Evolutionary conservation across 306 rosid genomes (phyloP).

Genomic region (Senna tora): DNA sequence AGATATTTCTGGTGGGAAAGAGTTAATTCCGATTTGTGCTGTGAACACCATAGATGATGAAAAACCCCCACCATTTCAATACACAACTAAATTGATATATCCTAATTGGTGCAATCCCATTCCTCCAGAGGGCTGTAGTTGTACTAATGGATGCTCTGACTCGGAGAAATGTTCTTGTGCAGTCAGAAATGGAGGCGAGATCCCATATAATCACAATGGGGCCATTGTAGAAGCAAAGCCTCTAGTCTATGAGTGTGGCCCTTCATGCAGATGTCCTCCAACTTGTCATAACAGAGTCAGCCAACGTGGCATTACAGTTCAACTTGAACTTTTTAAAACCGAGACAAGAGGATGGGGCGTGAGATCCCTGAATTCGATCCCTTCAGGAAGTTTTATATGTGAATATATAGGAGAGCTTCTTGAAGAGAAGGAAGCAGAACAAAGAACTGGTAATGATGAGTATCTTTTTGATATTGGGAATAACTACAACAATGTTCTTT

Average conservation of each 20-base stretch:
- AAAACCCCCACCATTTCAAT: conserved; percentile 74
- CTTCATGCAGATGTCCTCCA: conserved; percentile 76
- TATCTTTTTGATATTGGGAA: conserved; percentile 92
- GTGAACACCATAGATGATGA: conserved; percentile 81
- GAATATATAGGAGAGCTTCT: conserved; percentile 94
- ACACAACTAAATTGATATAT: conserved; percentile 75
- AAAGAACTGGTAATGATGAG: conserved; percentile 82
- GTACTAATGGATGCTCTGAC: conserved; percentile 77
- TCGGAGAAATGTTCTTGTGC: conserved; percentile 72
- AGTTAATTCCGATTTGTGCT: conserved; percentile 69
- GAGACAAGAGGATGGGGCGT: conserved; percentile 90
- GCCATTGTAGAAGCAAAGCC: conserved; percentile 87
- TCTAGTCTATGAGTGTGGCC: conserved; percentile 91
- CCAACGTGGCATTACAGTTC: conserved; percentile 80
- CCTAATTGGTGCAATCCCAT: conserved; percentile 63
- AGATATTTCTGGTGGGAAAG: conserved; percentile 86
- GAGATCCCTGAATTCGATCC: conserved; percentile 82
- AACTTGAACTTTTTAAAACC: conserved; percentile 88
- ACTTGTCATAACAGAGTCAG: conserved; percentile 83
- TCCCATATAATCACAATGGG: conserved; percentile 77
- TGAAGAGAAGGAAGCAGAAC: conserved; percentile 85
- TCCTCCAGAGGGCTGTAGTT: conserved; percentile 67
- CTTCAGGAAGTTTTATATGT: conserved; percentile 93
- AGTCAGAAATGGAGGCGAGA: conserved; percentile 77
- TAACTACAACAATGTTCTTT: conserved; percentile 57